phyloP scores from a whole-genome alignment of 176 grass and related monocot genomes.

The Ananas comosus region DNA sequence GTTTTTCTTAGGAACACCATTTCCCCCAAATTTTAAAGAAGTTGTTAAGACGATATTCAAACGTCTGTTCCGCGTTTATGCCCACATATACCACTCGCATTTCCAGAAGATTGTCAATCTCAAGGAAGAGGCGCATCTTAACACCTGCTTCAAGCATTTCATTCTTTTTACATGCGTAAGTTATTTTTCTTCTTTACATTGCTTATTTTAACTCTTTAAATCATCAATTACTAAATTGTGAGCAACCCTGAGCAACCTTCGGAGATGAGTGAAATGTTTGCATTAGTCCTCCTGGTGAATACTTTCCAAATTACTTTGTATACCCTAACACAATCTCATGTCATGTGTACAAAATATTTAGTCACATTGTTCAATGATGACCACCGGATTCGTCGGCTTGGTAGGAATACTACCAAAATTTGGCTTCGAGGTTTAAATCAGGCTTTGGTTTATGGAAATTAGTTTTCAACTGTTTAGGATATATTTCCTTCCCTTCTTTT shows the following conservation, averaged over 20 bases:
- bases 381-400: too few relatives aligned
- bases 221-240: neutral
- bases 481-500: too few relatives aligned
- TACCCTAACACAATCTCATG: too few relatives aligned
- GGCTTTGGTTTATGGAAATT: too few relatives aligned
- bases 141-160: constrained; percentile 99
- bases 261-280: constrained; percentile 3
- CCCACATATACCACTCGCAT: constrained; percentile 88
- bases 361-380: too few relatives aligned
- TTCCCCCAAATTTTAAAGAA: constrained; percentile 92
- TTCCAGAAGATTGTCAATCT: constrained; percentile 99
- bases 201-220: neutral
- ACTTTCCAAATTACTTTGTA: too few relatives aligned
- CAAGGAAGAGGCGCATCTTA: constrained; percentile 99
- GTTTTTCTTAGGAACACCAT: constrained; percentile 57
- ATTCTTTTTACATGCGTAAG: constrained; percentile 91
- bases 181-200: neutral
- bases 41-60: constrained; percentile 98
- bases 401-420: too few relatives aligned
- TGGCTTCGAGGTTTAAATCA: too few relatives aligned
- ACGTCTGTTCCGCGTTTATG: constrained; percentile 93
- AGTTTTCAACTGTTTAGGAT: too few relatives aligned
- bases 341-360: too few relatives aligned
- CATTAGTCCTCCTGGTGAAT: too few relatives aligned
- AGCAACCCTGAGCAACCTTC: neutral